Evolutionary conservation across 306 rosid genomes (phyloP).

Genomic region (Casuarina cunninghamiana): DNA sequence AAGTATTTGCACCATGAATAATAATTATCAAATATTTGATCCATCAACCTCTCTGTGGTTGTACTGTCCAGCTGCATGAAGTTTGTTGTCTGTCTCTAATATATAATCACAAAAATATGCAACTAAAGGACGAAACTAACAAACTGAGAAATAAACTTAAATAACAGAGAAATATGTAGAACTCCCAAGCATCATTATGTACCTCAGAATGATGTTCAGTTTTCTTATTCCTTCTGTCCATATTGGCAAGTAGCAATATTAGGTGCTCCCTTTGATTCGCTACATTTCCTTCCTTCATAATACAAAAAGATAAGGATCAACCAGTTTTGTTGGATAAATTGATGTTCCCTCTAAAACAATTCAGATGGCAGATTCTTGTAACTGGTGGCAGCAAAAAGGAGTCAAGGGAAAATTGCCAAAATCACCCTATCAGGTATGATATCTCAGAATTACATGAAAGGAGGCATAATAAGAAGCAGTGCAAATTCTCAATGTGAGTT

Average conservation of each 20-base stretch:
- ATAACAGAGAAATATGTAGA: conserved; percentile 8
- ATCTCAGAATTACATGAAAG: background rate
- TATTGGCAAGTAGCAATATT: conserved; percentile 88
- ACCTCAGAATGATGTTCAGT: conserved; percentile 45
- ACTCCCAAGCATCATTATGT: conserved; percentile 15
- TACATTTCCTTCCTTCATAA: conserved; percentile 88
- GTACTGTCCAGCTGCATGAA: conserved; percentile 67
- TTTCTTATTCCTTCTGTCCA: conserved; percentile 51
- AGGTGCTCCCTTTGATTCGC: conserved; percentile 98
- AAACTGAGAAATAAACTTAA: conserved; percentile 5
- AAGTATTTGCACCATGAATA: conserved; percentile 87
- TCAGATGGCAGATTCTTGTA: background rate
- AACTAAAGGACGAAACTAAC: conserved; percentile 5
- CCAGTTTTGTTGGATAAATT: conserved; percentile 26
- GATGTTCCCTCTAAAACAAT: conserved; percentile 15
- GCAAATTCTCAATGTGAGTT: background rate
- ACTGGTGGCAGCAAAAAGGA: background rate
- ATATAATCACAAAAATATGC: conserved; percentile 10
- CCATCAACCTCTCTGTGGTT: conserved; percentile 51
- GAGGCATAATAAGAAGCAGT: no score
- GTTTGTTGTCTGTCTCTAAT: conserved; percentile 31
- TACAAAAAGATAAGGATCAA: conserved; percentile 29
- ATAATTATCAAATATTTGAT: conserved; percentile 74
- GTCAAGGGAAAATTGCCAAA: background rate
- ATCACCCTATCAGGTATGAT: background rate